Evolutionary conservation across 2,329 filamentous ascomycete genomes (phyloP).

Genomic region (Myriosclerotinia scirpicola): DNA sequence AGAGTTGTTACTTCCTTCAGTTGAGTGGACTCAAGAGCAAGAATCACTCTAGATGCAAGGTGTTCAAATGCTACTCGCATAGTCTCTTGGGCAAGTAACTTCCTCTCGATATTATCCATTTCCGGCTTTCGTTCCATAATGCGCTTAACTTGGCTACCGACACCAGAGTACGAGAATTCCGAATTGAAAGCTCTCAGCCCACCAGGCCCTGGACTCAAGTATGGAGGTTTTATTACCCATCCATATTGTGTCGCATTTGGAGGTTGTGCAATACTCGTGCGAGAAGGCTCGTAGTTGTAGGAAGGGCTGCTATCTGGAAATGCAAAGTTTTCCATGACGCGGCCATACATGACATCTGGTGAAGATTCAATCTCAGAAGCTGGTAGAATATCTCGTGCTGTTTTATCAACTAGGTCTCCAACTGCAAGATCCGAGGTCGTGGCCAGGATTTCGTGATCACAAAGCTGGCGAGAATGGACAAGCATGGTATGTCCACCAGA

Average conservation of each 20-base stretch:
- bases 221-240: slow-evolving; percentile 70
- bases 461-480: slow-evolving; percentile 68
- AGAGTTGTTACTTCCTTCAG: slow-evolving; percentile 53
- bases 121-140: slow-evolving; percentile 47
- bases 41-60: slow-evolving; percentile 69
- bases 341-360: slow-evolving; percentile 75
- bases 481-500: slow-evolving; percentile 92
- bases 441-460: slow-evolving; percentile 71
- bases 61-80: slow-evolving; percentile 89
- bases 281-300: slow-evolving; percentile 50
- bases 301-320: slow-evolving; percentile 52
- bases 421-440: slow-evolving; percentile 78
- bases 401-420: slow-evolving; percentile 87
- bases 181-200: slow-evolving; percentile 37
- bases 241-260: slow-evolving; percentile 49
- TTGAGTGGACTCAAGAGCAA: slow-evolving; percentile 54
- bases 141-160: slow-evolving; percentile 64
- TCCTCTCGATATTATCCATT: slow-evolving; percentile 61
- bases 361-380: slow-evolving; percentile 52
- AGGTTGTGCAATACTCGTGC: slow-evolving; percentile 57
- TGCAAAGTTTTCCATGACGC: slow-evolving; percentile 75
- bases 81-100: slow-evolving; percentile 66
- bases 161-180: slow-evolving; percentile 72
- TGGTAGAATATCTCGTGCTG: slow-evolving; percentile 75
- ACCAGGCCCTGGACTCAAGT: slow-evolving; percentile 54